Evolutionary conservation across 768 basidiomycete species (phyloP), one percentile per base, ranked within the genome.

Genomic region (Hygrophorus pudorinus): DNA sequence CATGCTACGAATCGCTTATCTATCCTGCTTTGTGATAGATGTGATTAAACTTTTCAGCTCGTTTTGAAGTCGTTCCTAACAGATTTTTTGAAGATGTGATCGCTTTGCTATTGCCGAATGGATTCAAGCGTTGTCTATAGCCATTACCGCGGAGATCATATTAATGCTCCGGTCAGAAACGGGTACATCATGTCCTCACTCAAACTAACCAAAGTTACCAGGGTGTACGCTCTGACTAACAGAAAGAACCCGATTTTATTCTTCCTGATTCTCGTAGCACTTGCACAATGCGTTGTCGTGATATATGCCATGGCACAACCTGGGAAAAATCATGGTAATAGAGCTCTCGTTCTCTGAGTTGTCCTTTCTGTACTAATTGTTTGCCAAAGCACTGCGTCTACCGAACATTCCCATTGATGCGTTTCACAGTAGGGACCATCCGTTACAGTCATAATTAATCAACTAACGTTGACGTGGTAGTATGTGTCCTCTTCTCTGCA

Each of bases 401-500:
- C 53, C 53, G 4, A 20, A 52, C 40, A 30, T 54, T 17, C 38
- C 45, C 11, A 43, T 54, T 30, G 53, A 54, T n/a, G 37, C 51
- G 7, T 54, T 52, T 40, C 50, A 20, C 10, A 43, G 52, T 53
- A 37, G 40, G 47, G 10, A n/a, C 4, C 6, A 18, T 10, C 13
- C 16, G 3, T 24, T 39, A 17, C 18, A 11, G 5, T 16, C 31
- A 30, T 7, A 20, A 2, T 9, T 28, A 14, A 13, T 17, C 30
- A 17, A 12, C 12, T 30, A n/a, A 17, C 13, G 13, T 35, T 35
- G 13, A 13, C 33, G 9, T 10, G 0, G n/a, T 1, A 52, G 51
- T 53, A n/a, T 53, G 51, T 40, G 45, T 53, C 14, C 35, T 53
- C 37, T 48, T 21, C 49, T 53, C 51, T 4, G 39, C 50, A 11